Conservation (phyloP, 2,329 filamentous ascomycete genomes). For the Macrophomina phaseolina region DNA sequence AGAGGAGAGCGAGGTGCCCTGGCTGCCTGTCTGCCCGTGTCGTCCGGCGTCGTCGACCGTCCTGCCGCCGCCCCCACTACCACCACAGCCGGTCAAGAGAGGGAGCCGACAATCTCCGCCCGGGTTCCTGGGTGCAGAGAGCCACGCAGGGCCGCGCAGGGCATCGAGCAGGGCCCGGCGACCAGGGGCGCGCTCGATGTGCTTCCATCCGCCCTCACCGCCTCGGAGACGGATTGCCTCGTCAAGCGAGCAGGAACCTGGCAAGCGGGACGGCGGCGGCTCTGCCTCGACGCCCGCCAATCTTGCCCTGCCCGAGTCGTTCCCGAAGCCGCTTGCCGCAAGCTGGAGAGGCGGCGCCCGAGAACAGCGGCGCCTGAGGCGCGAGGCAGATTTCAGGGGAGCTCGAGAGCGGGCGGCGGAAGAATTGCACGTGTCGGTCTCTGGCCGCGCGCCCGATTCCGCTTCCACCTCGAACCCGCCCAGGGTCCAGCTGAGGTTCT, state of each 20-base stretch:
- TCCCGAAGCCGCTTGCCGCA: slow-evolving; percentile 23
- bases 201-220: slow-evolving; percentile 1
- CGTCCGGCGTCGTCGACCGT: slow-evolving; percentile 5
- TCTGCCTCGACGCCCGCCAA: slow-evolving; percentile 5
- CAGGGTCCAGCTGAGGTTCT: slow-evolving; percentile 16
- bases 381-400: slow-evolving; percentile 20
- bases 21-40: not conserved
- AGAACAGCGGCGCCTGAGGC: slow-evolving; percentile 4
- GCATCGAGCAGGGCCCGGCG: not conserved
- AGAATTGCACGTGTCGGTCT: slow-evolving; percentile 4
- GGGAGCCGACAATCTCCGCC: slow-evolving; percentile 6
- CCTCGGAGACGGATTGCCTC: slow-evolving; percentile 8
- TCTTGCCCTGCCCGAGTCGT: slow-evolving; percentile 24
- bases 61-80: slow-evolving; percentile 15
- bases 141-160: slow-evolving; percentile 19
- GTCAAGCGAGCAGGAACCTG: slow-evolving; percentile 20
- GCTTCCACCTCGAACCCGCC: not conserved
- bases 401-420: slow-evolving; percentile 10
- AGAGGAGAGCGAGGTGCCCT: not conserved
- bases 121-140: slow-evolving; percentile 14
- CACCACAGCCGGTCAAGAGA: slow-evolving; percentile 15
- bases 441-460: not conserved
- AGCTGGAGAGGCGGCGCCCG: not conserved
- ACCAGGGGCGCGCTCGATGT: slow-evolving; percentile 15
- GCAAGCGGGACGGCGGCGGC: slow-evolving; percentile 25